Percentiles rank a stretch among this genome's conserved stretches.
These are phyloP conservation scores for Cinnamomum micranthum DNA, from an alignment of 164 flowering plant species.

Conservation along the genomic window DNA sequence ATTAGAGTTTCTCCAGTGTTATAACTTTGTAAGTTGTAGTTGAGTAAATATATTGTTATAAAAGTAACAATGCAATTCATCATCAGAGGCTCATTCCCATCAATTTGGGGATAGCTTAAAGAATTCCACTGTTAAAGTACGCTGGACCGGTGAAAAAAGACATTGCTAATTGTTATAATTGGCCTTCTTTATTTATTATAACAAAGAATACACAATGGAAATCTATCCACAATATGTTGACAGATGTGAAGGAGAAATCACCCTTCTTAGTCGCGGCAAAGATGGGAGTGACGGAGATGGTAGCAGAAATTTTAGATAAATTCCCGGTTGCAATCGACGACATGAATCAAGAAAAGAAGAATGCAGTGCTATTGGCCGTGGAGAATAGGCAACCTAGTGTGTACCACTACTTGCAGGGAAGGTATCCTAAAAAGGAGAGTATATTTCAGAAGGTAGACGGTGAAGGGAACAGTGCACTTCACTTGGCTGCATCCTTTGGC, in stretches of 20 bases:
- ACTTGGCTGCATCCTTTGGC: conserved; percentile 33
- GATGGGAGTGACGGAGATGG: conserved; percentile 35
- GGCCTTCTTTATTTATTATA: too few species aligned
- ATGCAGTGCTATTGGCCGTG: conserved; percentile 31
- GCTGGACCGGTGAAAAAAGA: too few species aligned
- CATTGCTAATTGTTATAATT: too few species aligned
- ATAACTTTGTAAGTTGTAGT: too few species aligned
- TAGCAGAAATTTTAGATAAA: conserved; percentile 22
- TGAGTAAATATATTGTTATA: too few species aligned
- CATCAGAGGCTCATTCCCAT: too few species aligned
- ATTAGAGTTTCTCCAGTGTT: too few species aligned
- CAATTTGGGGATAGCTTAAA: too few species aligned
- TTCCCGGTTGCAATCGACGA: conserved; percentile 38
- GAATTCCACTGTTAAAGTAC: too few species aligned
- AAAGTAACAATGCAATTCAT: too few species aligned
- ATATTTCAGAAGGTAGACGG: conserved; percentile 21
- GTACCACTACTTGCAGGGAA: conserved; percentile 5
- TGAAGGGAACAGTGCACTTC: conserved; percentile 36
- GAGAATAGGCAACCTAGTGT: conserved; percentile 42
- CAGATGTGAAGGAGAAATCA: conserved; percentile 19
- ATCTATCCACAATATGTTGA: neutral
- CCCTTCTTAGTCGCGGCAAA: conserved; percentile 39
- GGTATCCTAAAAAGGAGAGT: neutral
- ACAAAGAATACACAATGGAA: too few species aligned
- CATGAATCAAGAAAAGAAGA: conserved; percentile 24